phyloP scores from a whole-genome alignment of 1,139 yeast species.

The Pichia cactophila region DNA sequence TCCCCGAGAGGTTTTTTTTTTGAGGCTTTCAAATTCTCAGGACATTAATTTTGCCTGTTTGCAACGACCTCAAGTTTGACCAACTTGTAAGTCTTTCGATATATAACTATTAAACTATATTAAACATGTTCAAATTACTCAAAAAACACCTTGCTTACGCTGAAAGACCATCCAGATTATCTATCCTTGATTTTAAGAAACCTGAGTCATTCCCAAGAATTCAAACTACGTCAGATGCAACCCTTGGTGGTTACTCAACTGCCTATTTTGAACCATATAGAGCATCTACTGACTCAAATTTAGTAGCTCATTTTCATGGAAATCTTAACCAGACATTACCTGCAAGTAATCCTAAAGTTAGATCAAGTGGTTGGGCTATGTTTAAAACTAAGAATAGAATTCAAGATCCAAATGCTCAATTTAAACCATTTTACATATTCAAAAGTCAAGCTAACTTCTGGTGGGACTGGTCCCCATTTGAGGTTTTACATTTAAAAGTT shows the following conservation, averaged over 20 bases:
- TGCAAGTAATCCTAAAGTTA: constrained; percentile 38
- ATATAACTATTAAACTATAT: constrained; percentile 18
- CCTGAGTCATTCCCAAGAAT: constrained; percentile 41
- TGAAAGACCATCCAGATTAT: constrained; percentile 20
- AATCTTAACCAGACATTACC: constrained; percentile 70
- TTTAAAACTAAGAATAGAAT: constrained; percentile 59
- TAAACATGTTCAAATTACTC: constrained; percentile 53
- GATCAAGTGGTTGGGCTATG: constrained; percentile 81
- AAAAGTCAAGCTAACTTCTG: constrained; percentile 28
- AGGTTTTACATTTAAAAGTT: constrained; percentile 53
- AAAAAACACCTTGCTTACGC: constrained; percentile 51
- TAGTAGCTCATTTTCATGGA: constrained; percentile 61
- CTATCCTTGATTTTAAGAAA: constrained; percentile 49
- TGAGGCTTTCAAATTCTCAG: no score
- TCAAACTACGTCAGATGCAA: constrained; percentile 61
- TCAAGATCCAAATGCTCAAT: constrained; percentile 34
- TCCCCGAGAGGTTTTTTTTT: no score
- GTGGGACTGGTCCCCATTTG: constrained; percentile 30
- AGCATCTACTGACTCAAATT: constrained; percentile 13
- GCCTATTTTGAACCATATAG: constrained; percentile 39
- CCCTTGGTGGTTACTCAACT: constrained; percentile 71
- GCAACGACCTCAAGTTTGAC: no score
- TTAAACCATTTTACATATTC: constrained; percentile 36
- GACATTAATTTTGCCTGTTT: no score
- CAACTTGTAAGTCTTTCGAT: no score